Evolutionary conservation across 352 stramenopile species (phyloP), one percentile per base, ranked within the genome.

Genomic region (Albugo laibachii): DNA sequence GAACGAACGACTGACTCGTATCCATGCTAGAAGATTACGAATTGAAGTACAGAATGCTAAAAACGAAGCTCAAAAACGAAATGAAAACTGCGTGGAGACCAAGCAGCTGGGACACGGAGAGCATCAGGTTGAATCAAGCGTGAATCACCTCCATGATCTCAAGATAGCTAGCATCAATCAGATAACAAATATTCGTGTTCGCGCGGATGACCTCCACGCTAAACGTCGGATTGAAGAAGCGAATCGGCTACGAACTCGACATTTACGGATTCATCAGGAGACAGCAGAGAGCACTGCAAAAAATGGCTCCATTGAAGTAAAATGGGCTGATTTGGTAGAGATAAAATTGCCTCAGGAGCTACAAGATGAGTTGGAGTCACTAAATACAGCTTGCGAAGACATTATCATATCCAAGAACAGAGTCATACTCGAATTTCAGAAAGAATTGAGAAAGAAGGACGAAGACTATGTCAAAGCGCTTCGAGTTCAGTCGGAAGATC

Each of bases 401-500:
- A 96, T 97, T 49, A 66, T 97, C 54, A 63, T 60, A 15, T 92
- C 69, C 2, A 97, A 97, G 60, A 80, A 94, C 52, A 56, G 54
- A 0, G 57, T 95, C 5, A 93, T 95, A 52, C 68, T 61, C 20
- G 81, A 92, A 48, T 95, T 96, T 50, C 82, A 96, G 61, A 56
- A 57, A 1, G 80, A 96, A 54, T 62, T 97, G 11, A 96, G 95
- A 45, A 62, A 59, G 21, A 97, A 97, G 51, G 89, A 97, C 50
- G 89, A 97, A 61, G 81, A 96, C 57, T 97, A 97, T 54, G 87
- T 97, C 31, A 86, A 72, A 15, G 59, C 85, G 14, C 70, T 97
- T 13, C 93, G 95, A 47, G 63, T 83, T 16, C 84, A 96, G 49
- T 66, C 72, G 1, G 74, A 92, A 50, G 88, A 96, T 38, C 69